Base-by-base conservation (phyloP, 768 basidiomycete genomes). In the Leccinum rimulosum region DNA sequence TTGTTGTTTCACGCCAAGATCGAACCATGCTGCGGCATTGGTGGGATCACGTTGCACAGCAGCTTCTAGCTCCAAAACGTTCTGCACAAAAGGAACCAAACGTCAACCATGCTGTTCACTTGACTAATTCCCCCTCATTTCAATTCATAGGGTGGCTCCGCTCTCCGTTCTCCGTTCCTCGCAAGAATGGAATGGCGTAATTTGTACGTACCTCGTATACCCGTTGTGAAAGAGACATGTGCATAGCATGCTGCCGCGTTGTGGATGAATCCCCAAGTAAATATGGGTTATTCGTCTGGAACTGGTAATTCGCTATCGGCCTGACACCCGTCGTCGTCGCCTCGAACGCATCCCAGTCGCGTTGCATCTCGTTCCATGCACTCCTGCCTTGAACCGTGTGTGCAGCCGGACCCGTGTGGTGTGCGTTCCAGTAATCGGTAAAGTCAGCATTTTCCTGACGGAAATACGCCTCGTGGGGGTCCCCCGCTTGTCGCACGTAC, bases 1-100 rank as follows among this genome's bases (percentile, higher is more conserved):
- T 73, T 99, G 97, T 69, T 98, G 97, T 73, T 92, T 95, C 52
- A 99, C 87, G 27, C 97, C 97, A 52, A 98, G 86, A 64, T 89
- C 84, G 69, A 84, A 95, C 97, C 97, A 99, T 9, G 87, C 88
- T 36, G 74, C 64, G 4, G 90, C 85, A 65, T 90, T 82, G 9
- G 71, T 75, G 61, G 88, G 85, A 66, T 94, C 83, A 43, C 81
- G 82, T 68, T 96, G 92, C 14, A 96, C 94, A 27, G 81, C 82
- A 7, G 96, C 96, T 76, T 99, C 96, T 12, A 93, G 79, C 70
- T 94, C 89, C 31, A 98, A 78, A 9, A 98, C 85, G 64, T 82
- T 89, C 94, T 98, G 75, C 52, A 67, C 17, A 55, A 62, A 43
- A 43, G 56, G 52, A 63, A 40, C 1, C 19, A 54, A 65, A 30